Percentiles rank a stretch among this genome's conserved stretches.
Conservation (phyloP, 345 rosid genomes). For the Salix udensis region DNA sequence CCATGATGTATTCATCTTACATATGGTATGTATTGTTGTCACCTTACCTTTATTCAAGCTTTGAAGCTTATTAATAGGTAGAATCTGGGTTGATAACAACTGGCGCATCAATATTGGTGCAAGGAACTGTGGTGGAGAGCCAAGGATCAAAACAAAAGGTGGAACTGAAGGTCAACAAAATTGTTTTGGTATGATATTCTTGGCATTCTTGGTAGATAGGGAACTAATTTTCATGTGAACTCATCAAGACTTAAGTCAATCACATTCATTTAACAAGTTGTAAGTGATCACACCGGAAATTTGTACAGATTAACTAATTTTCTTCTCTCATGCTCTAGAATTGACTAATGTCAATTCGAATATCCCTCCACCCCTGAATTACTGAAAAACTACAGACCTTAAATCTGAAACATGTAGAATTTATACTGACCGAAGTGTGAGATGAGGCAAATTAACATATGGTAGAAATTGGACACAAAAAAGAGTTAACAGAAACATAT, state of each 20-base stretch:
- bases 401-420: not conserved
- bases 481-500: not conserved
- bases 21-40: not conserved
- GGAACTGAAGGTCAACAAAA: slow-evolving; percentile 76
- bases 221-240: not conserved
- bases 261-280: not conserved
- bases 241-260: not conserved
- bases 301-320: not conserved
- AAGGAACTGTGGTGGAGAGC: slow-evolving; percentile 78
- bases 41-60: slow-evolving; percentile 14
- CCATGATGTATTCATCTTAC: not conserved
- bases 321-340: not conserved
- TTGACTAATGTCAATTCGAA: not conserved
- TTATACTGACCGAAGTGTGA: not conserved
- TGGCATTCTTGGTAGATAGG: not conserved
- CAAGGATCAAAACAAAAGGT: slow-evolving; percentile 92
- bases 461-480: not conserved
- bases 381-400: not conserved
- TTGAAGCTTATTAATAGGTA: slow-evolving; percentile 43
- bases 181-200: slow-evolving; percentile 53
- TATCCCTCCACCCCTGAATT: not conserved
- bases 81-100: slow-evolving; percentile 76
- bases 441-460: not conserved
- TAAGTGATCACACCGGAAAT: not conserved
- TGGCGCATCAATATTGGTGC: slow-evolving; percentile 80